Evolutionary conservation across 2,329 filamentous ascomycete genomes (phyloP).

Genomic region (Cadophora gregata): DNA sequence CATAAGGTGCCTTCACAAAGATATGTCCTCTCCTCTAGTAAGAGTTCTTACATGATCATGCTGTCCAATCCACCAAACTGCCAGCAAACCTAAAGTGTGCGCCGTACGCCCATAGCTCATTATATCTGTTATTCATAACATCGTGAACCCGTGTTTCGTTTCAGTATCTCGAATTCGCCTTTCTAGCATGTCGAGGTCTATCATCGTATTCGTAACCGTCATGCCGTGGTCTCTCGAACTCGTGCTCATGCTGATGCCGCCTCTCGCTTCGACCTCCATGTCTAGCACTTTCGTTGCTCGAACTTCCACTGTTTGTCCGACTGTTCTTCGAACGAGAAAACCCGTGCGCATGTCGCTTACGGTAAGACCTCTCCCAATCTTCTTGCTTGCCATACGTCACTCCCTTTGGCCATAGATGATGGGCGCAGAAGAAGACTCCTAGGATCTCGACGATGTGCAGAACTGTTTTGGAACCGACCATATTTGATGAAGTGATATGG

Average conservation of each 20-base stretch:
- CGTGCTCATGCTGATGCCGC: conserved; percentile 11
- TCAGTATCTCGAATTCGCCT: conserved; percentile 22
- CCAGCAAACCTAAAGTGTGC: neutral
- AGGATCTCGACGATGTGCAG: conserved; percentile 37
- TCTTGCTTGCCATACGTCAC: conserved; percentile 38
- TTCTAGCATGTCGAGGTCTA: conserved; percentile 16
- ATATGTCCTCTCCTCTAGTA: neutral
- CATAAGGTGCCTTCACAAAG: neutral
- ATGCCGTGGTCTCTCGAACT: neutral
- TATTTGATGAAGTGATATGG: conserved; percentile 21
- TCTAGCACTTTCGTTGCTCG: conserved; percentile 16
- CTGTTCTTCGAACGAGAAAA: conserved; percentile 22
- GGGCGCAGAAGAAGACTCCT: conserved; percentile 35
- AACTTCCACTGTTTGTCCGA: conserved; percentile 15
- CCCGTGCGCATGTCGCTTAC: conserved; percentile 19
- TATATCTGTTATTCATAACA: conserved; percentile 7
- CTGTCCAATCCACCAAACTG: neutral
- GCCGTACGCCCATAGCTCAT: neutral
- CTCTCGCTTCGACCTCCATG: conserved; percentile 10
- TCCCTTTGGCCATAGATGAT: conserved; percentile 41
- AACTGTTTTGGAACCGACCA: conserved; percentile 32
- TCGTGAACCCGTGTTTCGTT: neutral
- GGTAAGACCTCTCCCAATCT: conserved; percentile 35
- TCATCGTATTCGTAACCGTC: conserved; percentile 19
- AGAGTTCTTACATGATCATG: neutral